Percentiles rank a stretch among this genome's conserved stretches.
Evolutionary conservation across 371 early-diverging fungal genomes (phyloP).

Genomic region (Apophysomyces variabilis): DNA sequence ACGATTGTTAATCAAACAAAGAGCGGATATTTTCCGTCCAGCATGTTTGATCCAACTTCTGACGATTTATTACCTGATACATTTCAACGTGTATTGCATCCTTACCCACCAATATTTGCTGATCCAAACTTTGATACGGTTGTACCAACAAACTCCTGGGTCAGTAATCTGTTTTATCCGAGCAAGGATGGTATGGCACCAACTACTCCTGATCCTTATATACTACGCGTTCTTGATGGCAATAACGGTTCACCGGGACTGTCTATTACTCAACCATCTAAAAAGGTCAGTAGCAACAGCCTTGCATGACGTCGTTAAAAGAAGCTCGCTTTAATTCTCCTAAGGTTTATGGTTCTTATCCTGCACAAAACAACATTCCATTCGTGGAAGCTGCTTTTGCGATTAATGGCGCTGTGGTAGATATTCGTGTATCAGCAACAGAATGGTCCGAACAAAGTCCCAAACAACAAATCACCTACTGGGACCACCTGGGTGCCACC

Average conservation of each 20-base stretch:
- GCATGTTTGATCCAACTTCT: not conserved
- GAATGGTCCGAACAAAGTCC: constrained; percentile 40
- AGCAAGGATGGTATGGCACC: constrained; percentile 45
- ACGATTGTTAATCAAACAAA: not conserved
- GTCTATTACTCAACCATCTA: constrained; percentile 34
- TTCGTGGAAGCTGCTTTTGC: constrained; percentile 38
- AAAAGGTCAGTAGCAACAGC: constrained; percentile 2
- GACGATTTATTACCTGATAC: not conserved
- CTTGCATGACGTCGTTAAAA: not conserved
- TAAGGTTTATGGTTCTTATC: constrained; percentile 40
- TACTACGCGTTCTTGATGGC: constrained; percentile 43
- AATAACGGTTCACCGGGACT: constrained; percentile 48
- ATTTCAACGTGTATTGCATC: constrained; percentile 24
- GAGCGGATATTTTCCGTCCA: not conserved
- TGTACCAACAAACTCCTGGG: constrained; percentile 58
- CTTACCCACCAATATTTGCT: constrained; percentile 39
- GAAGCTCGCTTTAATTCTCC: not conserved
- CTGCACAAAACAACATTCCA: constrained; percentile 47
- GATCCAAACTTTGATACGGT: constrained; percentile 18
- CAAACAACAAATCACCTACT: constrained; percentile 25
- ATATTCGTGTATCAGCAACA: constrained; percentile 38
- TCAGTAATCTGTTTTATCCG: constrained; percentile 52
- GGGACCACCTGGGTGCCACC: constrained; percentile 45
- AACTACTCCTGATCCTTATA: constrained; percentile 53
- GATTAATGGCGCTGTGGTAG: constrained; percentile 45